phyloP scores from a whole-genome alignment of 768 basidiomycete species.

The Lactarius psammicola region DNA sequence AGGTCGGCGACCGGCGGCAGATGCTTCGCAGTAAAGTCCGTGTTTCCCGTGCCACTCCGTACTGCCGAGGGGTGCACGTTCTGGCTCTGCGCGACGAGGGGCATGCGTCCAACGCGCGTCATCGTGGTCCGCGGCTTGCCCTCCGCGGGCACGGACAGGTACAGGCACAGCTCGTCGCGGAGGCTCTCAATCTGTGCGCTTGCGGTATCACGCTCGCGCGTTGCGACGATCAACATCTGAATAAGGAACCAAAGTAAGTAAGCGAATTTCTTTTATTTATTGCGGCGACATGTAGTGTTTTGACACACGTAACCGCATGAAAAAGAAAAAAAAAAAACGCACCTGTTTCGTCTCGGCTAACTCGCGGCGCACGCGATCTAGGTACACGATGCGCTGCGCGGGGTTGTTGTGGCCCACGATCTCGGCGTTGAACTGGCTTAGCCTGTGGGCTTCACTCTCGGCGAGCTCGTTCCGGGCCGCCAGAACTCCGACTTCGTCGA shows the following conservation, averaged over 20 bases:
- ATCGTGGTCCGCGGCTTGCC: conserved; percentile 36
- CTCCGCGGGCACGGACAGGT: conserved; percentile 37
- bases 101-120: conserved; percentile 36
- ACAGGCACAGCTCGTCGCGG: conserved; percentile 37
- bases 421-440: conserved; percentile 81
- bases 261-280: neutral
- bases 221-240: conserved; percentile 35
- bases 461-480: conserved; percentile 71
- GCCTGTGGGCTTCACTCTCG: conserved; percentile 71
- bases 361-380: conserved; percentile 80
- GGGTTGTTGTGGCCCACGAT: conserved; percentile 84
- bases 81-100: conserved; percentile 31
- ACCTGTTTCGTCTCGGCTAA: conserved; percentile 81
- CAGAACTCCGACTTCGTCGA: conserved; percentile 62
- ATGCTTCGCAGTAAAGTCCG: conserved; percentile 19
- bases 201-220: conserved; percentile 37
- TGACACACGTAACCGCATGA: too few species aligned
- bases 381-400: conserved; percentile 81
- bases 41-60: neutral
- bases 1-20: conserved; percentile 26
- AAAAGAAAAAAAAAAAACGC: too few species aligned
- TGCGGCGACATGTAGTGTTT: too few species aligned
- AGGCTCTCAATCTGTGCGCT: conserved; percentile 35
- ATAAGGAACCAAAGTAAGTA: neutral
- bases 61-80: conserved; percentile 20